A percentile compares a stretch with the other conserved stretches of the same genome.
These are phyloP conservation scores for Scheffersomyces segobiensis DNA, from an alignment of 1,139 yeast species.

Conservation along the genomic window DNA sequence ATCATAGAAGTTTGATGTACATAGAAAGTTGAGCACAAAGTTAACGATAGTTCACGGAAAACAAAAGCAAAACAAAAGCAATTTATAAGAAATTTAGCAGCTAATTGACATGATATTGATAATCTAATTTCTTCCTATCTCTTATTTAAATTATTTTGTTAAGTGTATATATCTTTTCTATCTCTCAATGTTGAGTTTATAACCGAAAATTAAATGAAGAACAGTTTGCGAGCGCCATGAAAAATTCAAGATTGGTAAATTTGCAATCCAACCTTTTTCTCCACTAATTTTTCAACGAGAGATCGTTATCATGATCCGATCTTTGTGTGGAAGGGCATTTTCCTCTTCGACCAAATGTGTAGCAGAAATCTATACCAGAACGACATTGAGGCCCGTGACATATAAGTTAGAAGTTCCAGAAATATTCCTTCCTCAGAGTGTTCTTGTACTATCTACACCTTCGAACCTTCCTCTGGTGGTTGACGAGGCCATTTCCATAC, in stretches of 20 bases:
- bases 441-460: constrained; percentile 43
- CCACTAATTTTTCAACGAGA: neutral
- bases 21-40: neutral
- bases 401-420: constrained; percentile 8
- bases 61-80: neutral
- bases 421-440: constrained; percentile 7
- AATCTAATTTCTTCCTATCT: neutral
- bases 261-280: neutral
- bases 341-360: neutral
- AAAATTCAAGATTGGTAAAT: neutral
- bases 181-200: neutral
- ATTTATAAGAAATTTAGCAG: neutral
- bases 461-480: constrained; percentile 36
- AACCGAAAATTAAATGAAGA: neutral
- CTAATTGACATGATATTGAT: neutral
- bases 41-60: neutral
- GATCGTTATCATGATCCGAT: neutral
- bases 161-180: neutral
- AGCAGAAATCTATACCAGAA: constrained; percentile 5
- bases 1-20: constrained; percentile 1
- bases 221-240: neutral
- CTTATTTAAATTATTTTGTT: too few relatives aligned
- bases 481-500: constrained; percentile 30
- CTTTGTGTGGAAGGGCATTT: neutral
- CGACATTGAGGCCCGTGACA: constrained; percentile 11